Percentiles rank a stretch among this genome's conserved stretches.
phyloP scores from a whole-genome alignment of 192 early-diverging fungal genomes.

The Kappamyces sp. region DNA sequence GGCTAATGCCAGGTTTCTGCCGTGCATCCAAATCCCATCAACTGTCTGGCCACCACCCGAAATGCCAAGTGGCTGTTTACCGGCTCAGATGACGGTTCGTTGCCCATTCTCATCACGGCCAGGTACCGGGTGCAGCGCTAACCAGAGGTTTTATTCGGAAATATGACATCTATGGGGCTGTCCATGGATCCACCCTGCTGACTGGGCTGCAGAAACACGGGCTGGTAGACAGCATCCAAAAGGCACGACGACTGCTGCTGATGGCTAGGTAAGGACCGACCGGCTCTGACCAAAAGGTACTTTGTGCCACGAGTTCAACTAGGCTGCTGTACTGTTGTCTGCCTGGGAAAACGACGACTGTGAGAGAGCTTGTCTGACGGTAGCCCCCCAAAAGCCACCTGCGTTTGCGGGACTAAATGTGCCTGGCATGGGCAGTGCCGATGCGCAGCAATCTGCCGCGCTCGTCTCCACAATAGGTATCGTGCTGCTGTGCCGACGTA shows the following conservation, averaged over 20 bases:
- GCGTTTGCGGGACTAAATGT: no score
- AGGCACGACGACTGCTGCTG: slow-evolving; percentile 26
- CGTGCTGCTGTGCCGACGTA: slow-evolving; percentile 12
- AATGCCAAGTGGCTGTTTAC: slow-evolving; percentile 44
- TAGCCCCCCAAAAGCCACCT: not conserved
- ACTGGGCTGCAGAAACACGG: slow-evolving; percentile 83
- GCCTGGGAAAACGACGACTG: slow-evolving; percentile 84
- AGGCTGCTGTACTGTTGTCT: slow-evolving; percentile 68
- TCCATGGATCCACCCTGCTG: slow-evolving; percentile 72
- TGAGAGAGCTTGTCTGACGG: slow-evolving; percentile 1
- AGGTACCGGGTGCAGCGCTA: not conserved
- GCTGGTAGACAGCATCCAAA: slow-evolving; percentile 77
- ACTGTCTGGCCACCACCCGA: slow-evolving; percentile 18
- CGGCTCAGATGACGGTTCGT: slow-evolving; percentile 71
- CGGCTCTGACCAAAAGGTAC: slow-evolving; percentile 42
- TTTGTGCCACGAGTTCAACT: slow-evolving; percentile 10
- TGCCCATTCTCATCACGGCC: no score
- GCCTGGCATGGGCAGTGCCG: not conserved
- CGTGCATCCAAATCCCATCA: slow-evolving; percentile 13
- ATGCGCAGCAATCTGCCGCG: not conserved
- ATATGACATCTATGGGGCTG: slow-evolving; percentile 83
- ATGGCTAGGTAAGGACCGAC: slow-evolving; percentile 30
- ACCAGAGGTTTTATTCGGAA: slow-evolving; percentile 68
- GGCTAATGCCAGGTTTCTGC: slow-evolving; percentile 14
- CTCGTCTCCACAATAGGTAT: slow-evolving; percentile 6